These are phyloP conservation scores for Coemansia sp. DNA, from an alignment of 192 early-diverging fungal species.

Conservation along the genomic window DNA sequence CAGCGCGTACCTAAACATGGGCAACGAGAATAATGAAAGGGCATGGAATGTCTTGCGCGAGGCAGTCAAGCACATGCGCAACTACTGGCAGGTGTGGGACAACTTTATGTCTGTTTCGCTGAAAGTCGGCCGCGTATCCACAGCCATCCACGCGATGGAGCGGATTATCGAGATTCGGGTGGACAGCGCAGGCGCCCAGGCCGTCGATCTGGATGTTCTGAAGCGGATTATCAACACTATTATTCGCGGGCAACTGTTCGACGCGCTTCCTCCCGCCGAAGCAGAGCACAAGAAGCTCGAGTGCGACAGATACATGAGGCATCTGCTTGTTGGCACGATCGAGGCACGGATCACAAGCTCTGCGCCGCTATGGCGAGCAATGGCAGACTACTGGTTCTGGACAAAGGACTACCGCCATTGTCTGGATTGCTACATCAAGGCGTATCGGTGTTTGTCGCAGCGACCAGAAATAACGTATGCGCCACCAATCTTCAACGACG, in stretches of 20 bases:
- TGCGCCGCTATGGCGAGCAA: slow-evolving; percentile 73
- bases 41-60: slow-evolving; percentile 82
- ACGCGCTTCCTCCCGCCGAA: slow-evolving; percentile 38
- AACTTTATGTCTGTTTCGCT: slow-evolving; percentile 82
- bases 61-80: slow-evolving; percentile 74
- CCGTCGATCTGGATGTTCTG: slow-evolving; percentile 82
- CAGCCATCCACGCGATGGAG: slow-evolving; percentile 83
- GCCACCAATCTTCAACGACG: slow-evolving; percentile 67
- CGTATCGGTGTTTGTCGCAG: slow-evolving; percentile 79
- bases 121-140: slow-evolving; percentile 75
- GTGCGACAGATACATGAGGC: slow-evolving; percentile 50
- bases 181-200: slow-evolving; percentile 59
- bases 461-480: slow-evolving; percentile 75
- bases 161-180: slow-evolving; percentile 75
- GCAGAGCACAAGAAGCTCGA: slow-evolving; percentile 49
- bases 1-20: slow-evolving; percentile 71
- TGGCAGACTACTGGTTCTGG: slow-evolving; percentile 76
- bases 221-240: slow-evolving; percentile 70
- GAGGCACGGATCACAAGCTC: slow-evolving; percentile 72
- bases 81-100: slow-evolving; percentile 91
- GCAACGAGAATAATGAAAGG: slow-evolving; percentile 64
- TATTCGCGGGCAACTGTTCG: slow-evolving; percentile 43
- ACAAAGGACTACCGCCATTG: slow-evolving; percentile 60
- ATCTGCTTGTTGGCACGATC: slow-evolving; percentile 69
- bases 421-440: slow-evolving; percentile 80